Base-by-base conservation (phyloP, 2,329 filamentous ascomycete species). In the Fusarium ambrosium region DNA sequence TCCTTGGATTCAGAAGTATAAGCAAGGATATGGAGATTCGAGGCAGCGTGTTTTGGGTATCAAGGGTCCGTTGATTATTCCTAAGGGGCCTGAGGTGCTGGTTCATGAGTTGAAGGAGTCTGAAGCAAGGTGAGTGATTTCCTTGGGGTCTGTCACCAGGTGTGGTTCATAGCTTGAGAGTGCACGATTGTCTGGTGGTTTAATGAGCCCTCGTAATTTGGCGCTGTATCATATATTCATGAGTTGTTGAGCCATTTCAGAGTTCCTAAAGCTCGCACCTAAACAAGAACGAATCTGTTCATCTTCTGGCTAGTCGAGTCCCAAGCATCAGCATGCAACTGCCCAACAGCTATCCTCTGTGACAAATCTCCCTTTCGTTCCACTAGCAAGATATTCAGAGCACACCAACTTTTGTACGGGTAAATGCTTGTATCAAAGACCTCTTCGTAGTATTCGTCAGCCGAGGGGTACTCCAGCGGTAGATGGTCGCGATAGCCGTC, bases 1-100 rank as follows among this genome's bases (percentile, higher is more conserved):
- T 67, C 94, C 94, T 2, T 83, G 80, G 75, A 78, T 84, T 6
- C 70, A 70, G 4, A 43, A 68, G 0, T 85, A 84, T n/a, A 80
- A 74, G 3, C 7, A 55, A 1, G 79, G 80, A 0, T 85, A 85
- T 48, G 76, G 78, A 0, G 51, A 62, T 0, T 72, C 80, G 0
- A 75, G 79, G 32, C 70, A 74, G 0, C 79, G 70, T 53, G 68
- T 83, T 13, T 64, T 79, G 9, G 80, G 79, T 1, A 72, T 80
- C 5, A 76, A 72, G 1, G 77, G 72, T 4, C 78, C 80, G 0
- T 45, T 82, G 8, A 79, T 84, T 11, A 63, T 82, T 1, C 81
- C 83, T 0, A 73, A 60, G 6, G 77, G 78, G 0, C 78, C 79
- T 0, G 36, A 66, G 13, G 73, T 78, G 1, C 13, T 78, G 7